phyloP scores from a whole-genome alignment of 106 monocot species.

The Dioscorea dumetorum region DNA sequence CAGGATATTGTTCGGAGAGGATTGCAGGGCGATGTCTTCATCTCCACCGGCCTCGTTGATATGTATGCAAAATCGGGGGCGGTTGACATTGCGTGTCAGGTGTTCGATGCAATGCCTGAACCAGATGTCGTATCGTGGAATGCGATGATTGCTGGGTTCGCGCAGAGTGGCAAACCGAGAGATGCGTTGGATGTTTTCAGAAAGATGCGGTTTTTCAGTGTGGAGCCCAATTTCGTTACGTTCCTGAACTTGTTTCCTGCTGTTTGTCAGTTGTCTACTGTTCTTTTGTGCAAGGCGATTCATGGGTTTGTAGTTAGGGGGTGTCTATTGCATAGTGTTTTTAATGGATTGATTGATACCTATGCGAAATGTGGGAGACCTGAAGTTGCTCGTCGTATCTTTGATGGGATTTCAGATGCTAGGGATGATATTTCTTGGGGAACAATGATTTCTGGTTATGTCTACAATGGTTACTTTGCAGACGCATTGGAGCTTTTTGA shows the following conservation, averaged over 20 bases:
- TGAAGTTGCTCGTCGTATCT: conserved; percentile 30
- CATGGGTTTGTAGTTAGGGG: conserved; percentile 54
- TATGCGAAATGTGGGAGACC: conserved; percentile 58
- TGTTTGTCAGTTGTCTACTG: conserved; percentile 25
- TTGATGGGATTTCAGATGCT: conserved; percentile 26
- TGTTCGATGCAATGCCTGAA: conserved; percentile 54
- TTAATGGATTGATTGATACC: conserved; percentile 62
- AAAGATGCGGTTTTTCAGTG: conserved; percentile 23
- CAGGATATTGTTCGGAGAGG: conserved; percentile 28
- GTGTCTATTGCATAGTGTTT: conserved; percentile 14
- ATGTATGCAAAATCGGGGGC: conserved; percentile 52
- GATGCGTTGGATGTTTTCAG: conserved; percentile 35
- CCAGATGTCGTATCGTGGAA: conserved; percentile 62
- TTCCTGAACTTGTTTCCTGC: conserved; percentile 65
- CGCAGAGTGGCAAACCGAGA: conserved; percentile 13
- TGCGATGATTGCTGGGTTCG: conserved; percentile 55
- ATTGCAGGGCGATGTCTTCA: conserved; percentile 34
- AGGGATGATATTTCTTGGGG: conserved; percentile 66
- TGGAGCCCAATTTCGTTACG: conserved; percentile 40
- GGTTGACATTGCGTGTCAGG: conserved; percentile 23
- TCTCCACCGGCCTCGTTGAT: conserved; percentile 49
- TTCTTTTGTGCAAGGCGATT: conserved; percentile 30
- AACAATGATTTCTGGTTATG: conserved; percentile 68
- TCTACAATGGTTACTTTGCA: conserved; percentile 22
- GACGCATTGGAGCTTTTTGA: conserved; percentile 58